Evolutionary conservation across 2,329 filamentous ascomycete species (phyloP).

Genomic region (Claviceps sorghi): DNA sequence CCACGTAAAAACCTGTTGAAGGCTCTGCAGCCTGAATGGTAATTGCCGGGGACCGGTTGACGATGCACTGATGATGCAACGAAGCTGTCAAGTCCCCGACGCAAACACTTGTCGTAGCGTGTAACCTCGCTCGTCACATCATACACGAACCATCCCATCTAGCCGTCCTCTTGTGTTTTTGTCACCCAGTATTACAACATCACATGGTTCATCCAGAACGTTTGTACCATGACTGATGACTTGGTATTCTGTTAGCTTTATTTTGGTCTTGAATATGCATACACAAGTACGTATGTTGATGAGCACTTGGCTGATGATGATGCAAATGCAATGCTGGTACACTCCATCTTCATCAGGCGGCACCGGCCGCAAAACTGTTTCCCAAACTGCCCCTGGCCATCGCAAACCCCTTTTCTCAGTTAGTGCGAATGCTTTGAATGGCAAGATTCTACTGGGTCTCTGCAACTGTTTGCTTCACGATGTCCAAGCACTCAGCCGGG

Average conservation of each 20-base stretch:
- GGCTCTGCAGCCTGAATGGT: too few species aligned
- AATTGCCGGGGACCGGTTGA: too few species aligned
- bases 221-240: not conserved
- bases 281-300: not conserved
- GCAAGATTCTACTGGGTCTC: not conserved
- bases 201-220: not conserved
- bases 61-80: not conserved
- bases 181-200: not conserved
- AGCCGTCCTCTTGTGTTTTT: not conserved
- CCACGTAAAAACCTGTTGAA: too few species aligned
- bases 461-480: slow-evolving; percentile 14
- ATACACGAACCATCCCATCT: not conserved
- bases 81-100: not conserved
- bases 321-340: not conserved
- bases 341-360: not conserved
- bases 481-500: slow-evolving; percentile 44
- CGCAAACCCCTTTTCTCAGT: not conserved
- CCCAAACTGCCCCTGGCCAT: not conserved
- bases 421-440: not conserved
- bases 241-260: not conserved
- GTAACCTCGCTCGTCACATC: not conserved
- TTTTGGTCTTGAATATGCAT: too few species aligned
- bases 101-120: not conserved
- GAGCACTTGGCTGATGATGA: not conserved
- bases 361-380: not conserved